Conservation (phyloP, 495 filamentous ascomycete species). For the Oleoguttula mirabilis region DNA sequence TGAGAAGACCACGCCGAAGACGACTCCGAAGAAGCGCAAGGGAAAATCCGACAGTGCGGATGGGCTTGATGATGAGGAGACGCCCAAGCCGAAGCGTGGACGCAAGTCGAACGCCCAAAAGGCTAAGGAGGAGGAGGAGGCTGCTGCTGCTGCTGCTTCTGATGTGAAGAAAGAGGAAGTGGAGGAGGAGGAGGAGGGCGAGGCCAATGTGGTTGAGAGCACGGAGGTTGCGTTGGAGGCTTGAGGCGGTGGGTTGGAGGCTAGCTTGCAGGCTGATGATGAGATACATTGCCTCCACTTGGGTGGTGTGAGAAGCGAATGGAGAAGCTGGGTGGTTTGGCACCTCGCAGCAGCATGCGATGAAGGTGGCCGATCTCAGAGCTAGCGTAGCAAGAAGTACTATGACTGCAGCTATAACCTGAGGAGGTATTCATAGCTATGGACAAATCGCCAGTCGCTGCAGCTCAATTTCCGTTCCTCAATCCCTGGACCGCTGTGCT, state of each 20-base stretch:
- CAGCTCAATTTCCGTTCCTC: too few relatives aligned
- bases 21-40: slow-evolving; percentile 11
- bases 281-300: too few relatives aligned
- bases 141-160: too few relatives aligned
- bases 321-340: too few relatives aligned
- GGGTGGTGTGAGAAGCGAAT: too few relatives aligned
- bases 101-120: slow-evolving; percentile 6
- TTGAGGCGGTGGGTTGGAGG: background rate
- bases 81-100: slow-evolving; percentile 9
- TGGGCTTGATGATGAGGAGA: slow-evolving; percentile 4
- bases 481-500: too few relatives aligned
- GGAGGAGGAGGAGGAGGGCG: slow-evolving; percentile 6
- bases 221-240: slow-evolving; percentile 2
- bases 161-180: background rate
- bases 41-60: background rate
- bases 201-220: slow-evolving; percentile 1
- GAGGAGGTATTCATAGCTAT: too few relatives aligned
- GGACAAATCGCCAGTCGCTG: too few relatives aligned
- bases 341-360: too few relatives aligned
- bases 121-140: slow-evolving; percentile 1
- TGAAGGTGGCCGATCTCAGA: too few relatives aligned
- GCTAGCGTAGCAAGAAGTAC: too few relatives aligned
- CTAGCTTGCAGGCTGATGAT: background rate
- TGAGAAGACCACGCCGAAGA: background rate
- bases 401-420: too few relatives aligned